Evolutionary conservation across 2,329 filamentous ascomycete species (phyloP).

Genomic region (Talaromyces sp.): DNA sequence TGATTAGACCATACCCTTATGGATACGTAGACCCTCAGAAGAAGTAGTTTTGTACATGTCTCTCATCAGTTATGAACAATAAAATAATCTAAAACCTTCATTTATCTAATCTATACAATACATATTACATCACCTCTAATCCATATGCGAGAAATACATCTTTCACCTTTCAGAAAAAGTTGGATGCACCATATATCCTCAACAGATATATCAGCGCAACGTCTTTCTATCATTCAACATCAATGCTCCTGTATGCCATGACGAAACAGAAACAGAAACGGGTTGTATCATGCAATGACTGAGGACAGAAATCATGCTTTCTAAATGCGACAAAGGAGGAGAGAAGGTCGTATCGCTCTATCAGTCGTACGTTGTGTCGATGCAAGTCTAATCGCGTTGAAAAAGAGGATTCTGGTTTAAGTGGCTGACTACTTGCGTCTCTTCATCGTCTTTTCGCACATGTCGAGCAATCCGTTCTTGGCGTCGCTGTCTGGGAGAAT

Average conservation of each 20-base stretch:
- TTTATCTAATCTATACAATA: slow-evolving; percentile 12
- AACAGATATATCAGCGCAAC: neutral
- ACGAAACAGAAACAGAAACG: neutral
- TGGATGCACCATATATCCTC: neutral
- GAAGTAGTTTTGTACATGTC: slow-evolving; percentile 4
- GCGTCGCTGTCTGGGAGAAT: slow-evolving; percentile 91
- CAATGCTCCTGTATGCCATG: neutral
- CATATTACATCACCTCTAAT: neutral
- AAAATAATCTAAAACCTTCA: neutral
- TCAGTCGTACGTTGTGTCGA: neutral
- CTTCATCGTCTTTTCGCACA: slow-evolving; percentile 89
- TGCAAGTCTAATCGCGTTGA: neutral
- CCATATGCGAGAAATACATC: neutral
- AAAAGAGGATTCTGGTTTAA: neutral
- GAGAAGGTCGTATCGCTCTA: neutral
- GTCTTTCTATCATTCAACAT: neutral
- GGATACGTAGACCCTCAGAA: neutral
- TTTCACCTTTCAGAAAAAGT: neutral
- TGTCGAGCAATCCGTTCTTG: slow-evolving; percentile 85
- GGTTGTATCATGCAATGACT: neutral
- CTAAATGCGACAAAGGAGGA: neutral
- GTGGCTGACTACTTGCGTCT: slow-evolving; percentile 65
- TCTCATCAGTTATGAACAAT: neutral
- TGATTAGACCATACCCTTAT: neutral
- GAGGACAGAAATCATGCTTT: neutral